phyloP scores from a whole-genome alignment of 371 early-diverging fungal genomes.

The Mortierella sp. region DNA sequence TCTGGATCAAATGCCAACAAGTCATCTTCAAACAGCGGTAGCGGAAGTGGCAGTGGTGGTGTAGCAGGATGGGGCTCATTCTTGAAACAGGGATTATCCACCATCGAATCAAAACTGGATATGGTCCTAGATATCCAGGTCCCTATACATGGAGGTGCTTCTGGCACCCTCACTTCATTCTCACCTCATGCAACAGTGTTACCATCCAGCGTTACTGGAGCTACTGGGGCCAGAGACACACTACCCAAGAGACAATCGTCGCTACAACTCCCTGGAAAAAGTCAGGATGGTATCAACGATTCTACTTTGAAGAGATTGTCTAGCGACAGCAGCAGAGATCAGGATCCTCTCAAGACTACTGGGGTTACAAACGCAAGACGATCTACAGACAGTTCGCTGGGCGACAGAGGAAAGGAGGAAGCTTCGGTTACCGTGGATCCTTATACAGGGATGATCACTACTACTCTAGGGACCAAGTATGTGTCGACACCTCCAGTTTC shows the following conservation, averaged over 20 bases:
- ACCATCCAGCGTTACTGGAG: constrained; percentile 30
- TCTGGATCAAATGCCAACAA: constrained; percentile 34
- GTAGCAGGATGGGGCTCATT: constrained; percentile 68
- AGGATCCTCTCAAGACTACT: constrained; percentile 8
- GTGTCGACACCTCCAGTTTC: constrained; percentile 35
- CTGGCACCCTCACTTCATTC: constrained; percentile 32
- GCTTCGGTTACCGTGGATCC: constrained; percentile 30
- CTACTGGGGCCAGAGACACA: constrained; percentile 3
- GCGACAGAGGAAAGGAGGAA: constrained; percentile 1
- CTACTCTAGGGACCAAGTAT: constrained; percentile 21
- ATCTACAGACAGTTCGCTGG: constrained; percentile 6
- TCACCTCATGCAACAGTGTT: constrained; percentile 35
- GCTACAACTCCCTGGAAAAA: neutral
- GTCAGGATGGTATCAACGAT: neutral
- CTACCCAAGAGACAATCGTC: constrained; percentile 10
- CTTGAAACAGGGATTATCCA: constrained; percentile 80
- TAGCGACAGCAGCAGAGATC: neutral
- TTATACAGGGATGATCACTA: constrained; percentile 44
- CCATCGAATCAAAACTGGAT: constrained; percentile 84
- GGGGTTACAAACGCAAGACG: neutral
- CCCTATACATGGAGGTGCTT: constrained; percentile 39
- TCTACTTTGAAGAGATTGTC: neutral
- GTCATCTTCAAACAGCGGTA: constrained; percentile 18
- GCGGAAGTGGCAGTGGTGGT: constrained; percentile 8
- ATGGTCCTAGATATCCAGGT: constrained; percentile 75